Percentiles rank a stretch among this genome's conserved stretches.
Evolutionary conservation across 1,284 basidiomycete species (phyloP).

Genomic region (Wallemia hederae): DNA sequence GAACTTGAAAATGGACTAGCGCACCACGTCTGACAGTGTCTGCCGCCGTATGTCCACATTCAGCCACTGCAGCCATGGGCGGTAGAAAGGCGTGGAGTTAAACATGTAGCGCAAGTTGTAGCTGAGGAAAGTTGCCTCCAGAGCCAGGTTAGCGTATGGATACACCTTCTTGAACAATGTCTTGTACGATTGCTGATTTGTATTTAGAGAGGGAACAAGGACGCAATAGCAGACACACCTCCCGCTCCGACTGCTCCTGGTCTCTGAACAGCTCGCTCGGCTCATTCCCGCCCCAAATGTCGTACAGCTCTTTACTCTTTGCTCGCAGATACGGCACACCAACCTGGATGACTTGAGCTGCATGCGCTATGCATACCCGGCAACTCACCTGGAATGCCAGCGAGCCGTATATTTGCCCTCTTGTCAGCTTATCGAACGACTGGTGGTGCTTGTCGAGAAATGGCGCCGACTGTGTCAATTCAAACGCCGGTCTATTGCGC

Average conservation of each 20-base stretch:
- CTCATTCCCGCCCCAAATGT: constrained; percentile 55
- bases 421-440: constrained; percentile 5
- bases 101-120: constrained; percentile 80
- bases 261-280: constrained; percentile 27
- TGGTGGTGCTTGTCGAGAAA: not conserved
- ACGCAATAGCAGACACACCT: not conserved
- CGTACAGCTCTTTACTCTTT: constrained; percentile 68
- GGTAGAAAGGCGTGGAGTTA: constrained; percentile 54
- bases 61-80: constrained; percentile 69
- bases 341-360: constrained; percentile 23
- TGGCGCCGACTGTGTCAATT: constrained; percentile 5
- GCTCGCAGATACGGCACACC: constrained; percentile 66
- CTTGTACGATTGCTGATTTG: constrained; percentile 1
- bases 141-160: constrained; percentile 46
- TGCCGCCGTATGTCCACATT: constrained; percentile 52
- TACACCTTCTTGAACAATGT: constrained; percentile 35
- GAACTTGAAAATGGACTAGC: not conserved
- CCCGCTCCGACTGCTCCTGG: not conserved
- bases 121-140: constrained; percentile 50
- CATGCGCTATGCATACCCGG: not conserved
- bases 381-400: constrained; percentile 40
- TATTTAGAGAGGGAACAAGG: not conserved
- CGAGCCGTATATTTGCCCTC: constrained; percentile 24
- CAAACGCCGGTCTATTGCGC: constrained; percentile 14
- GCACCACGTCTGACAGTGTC: constrained; percentile 32